Base-by-base conservation (phyloP, 1,284 basidiomycete genomes). In the Naganishia sp. region DNA sequence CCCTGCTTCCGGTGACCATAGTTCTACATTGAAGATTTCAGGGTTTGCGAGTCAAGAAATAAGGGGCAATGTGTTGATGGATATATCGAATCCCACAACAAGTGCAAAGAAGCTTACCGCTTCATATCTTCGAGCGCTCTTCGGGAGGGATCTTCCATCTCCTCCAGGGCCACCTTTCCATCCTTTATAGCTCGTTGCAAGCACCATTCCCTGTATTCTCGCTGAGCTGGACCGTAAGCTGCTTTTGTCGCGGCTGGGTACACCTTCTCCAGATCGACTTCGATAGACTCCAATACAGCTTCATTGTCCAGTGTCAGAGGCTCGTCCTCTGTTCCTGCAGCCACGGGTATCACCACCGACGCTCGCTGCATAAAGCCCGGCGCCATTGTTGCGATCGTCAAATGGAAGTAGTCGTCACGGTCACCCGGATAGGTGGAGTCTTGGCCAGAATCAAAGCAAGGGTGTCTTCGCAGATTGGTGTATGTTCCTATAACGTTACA, bases 181-280 rank as follows among this genome's bases (percentile, higher is more conserved):
- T 55, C 54, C 21, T 42, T 43, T 23, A 42, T 39, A 10, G 54
- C 54, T 25, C 39, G 25, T 18, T 44, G 39, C 54, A 55, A 42
- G 56, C 56, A 60, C 56, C 56, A 60, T 13, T 46, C 56, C 25
- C 46, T 44, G 23, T 33, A 60, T 44, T 60, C 56, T 48, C 46
- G 28, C 25, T 60, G 56, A 16, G 25, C 46, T 39, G 44, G 44
- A 13, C 46, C 46, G 45, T 60, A 60, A 16, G 45, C 46, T 5
- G 56, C 56, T 49, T 60, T 60, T 43, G 44, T 60, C 16, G 44
- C 46, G 33, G 56, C 56, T 18, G 56, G 56, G 31, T 28, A 49
- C 13, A 33, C 23, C 42, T 44, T 63, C 18, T 63, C 60, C 44
- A 52, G 48, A 42, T 63, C 49, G 13, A 46, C 48, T 43, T 49